Percentiles rank a stretch among this genome's conserved stretches.
phyloP scores from a whole-genome alignment of 2,329 filamentous ascomycete species.

The Pseudocercospora cruenta region DNA sequence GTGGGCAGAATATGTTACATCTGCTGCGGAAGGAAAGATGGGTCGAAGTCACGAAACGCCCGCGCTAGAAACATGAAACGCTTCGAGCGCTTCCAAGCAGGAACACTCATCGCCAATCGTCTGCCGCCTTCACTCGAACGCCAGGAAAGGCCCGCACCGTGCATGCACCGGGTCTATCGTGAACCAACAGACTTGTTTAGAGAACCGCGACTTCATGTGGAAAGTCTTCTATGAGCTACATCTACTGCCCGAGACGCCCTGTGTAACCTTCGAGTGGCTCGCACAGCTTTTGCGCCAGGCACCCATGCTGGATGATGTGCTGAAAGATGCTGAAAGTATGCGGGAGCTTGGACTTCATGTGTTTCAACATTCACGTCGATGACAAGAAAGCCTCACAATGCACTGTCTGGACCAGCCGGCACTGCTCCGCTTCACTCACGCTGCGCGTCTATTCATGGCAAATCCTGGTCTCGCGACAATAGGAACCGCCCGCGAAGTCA shows the following conservation, averaged over 20 bases:
- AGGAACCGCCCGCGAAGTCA: conserved; percentile 24
- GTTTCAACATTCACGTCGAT: conserved; percentile 16
- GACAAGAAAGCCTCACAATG: conserved; percentile 6
- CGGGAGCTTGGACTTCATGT: conserved; percentile 1
- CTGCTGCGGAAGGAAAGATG: neutral
- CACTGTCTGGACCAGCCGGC: conserved; percentile 8
- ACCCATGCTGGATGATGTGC: neutral
- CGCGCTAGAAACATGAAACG: conserved; percentile 15
- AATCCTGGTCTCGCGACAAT: conserved; percentile 32
- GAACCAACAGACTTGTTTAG: conserved; percentile 12
- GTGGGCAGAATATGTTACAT: neutral
- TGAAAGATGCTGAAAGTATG: neutral
- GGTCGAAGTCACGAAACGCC: conserved; percentile 10
- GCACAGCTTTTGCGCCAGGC: conserved; percentile 12
- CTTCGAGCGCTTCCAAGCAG: conserved; percentile 14
- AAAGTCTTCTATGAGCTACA: neutral
- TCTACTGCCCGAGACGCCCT: conserved; percentile 15
- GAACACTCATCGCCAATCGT: conserved; percentile 18
- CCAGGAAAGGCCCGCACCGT: conserved; percentile 14
- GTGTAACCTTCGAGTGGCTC: conserved; percentile 12
- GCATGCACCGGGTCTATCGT: conserved; percentile 4
- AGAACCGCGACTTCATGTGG: conserved; percentile 10
- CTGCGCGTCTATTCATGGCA: conserved; percentile 31
- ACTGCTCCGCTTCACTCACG: conserved; percentile 10
- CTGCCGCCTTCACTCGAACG: conserved; percentile 2